Conservation (phyloP, 1,284 basidiomycete genomes). For the Melampsora americana region DNA sequence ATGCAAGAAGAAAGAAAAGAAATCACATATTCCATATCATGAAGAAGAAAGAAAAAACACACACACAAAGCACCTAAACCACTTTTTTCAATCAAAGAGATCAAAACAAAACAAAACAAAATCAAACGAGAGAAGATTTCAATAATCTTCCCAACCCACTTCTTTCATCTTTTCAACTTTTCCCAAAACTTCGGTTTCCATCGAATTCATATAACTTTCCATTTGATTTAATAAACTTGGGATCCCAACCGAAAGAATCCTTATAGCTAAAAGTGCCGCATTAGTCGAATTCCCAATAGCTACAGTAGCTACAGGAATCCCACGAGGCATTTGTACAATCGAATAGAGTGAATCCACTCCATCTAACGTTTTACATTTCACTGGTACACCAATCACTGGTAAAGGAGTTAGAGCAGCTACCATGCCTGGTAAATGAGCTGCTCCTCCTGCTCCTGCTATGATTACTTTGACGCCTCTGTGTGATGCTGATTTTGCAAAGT, state of each 20-base stretch:
- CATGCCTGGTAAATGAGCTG: constrained; percentile 97
- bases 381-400: constrained; percentile 94
- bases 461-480: constrained; percentile 72
- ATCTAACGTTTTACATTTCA: constrained; percentile 88
- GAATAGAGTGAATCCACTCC: constrained; percentile 94
- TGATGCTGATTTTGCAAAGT: constrained; percentile 75
- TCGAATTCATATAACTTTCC: constrained; percentile 69
- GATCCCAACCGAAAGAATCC: constrained; percentile 75
- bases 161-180: constrained; percentile 76
- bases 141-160: constrained; percentile 83
- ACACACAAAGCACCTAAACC: too few species aligned
- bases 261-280: constrained; percentile 83
- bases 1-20: too few species aligned
- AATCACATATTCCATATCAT: too few species aligned
- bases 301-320: constrained; percentile 93
- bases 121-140: too few species aligned
- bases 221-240: constrained; percentile 67
- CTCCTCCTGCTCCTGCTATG: constrained; percentile 94
- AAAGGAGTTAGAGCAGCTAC: constrained; percentile 87
- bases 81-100: too few species aligned
- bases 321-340: constrained; percentile 98
- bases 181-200: constrained; percentile 76
- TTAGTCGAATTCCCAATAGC: constrained; percentile 96
- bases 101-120: too few species aligned
- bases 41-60: too few species aligned